These are phyloP conservation scores for Globisporangium spiculum DNA, from an alignment of 352 stramenopile species.

Conservation along the genomic window DNA sequence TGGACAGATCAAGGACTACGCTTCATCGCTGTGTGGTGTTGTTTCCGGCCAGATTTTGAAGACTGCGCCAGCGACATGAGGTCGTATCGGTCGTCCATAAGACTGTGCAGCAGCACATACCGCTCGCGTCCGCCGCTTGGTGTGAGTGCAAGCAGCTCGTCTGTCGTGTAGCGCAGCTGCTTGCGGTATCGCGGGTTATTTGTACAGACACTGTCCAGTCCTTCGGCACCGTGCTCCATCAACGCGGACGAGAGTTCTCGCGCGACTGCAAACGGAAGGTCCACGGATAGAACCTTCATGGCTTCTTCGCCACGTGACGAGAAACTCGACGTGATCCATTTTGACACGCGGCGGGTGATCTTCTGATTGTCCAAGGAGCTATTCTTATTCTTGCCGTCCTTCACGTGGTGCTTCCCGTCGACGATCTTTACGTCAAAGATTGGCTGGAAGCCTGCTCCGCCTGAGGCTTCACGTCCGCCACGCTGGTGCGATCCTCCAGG, in stretches of 20 bases:
- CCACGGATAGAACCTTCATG: constrained; percentile 82
- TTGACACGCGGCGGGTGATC: constrained; percentile 78
- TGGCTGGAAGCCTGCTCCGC: constrained; percentile 34
- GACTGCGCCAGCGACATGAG: constrained; percentile 75
- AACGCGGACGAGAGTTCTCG: constrained; percentile 78
- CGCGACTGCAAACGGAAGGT: constrained; percentile 74
- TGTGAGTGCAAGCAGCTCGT: constrained; percentile 65
- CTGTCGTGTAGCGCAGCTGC: constrained; percentile 75
- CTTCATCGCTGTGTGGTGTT: constrained; percentile 14
- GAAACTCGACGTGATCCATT: constrained; percentile 85
- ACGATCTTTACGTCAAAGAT: constrained; percentile 80
- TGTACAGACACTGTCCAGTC: constrained; percentile 52
- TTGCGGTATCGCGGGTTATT: constrained; percentile 77
- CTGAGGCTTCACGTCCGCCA: constrained; percentile 20
- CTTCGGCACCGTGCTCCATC: constrained; percentile 64
- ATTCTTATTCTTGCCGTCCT: constrained; percentile 64
- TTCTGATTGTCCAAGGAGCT: constrained; percentile 71
- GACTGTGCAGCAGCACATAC: constrained; percentile 79
- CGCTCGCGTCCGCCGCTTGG: constrained; percentile 56
- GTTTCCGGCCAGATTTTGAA: constrained; percentile 37
- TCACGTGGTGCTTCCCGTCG: constrained; percentile 56
- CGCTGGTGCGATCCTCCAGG: constrained; percentile 23
- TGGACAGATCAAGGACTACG: constrained; percentile 9
- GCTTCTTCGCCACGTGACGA: constrained; percentile 66
- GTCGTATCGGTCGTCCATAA: constrained; percentile 85